Evolutionary conservation across 768 basidiomycete genomes (phyloP).

Genomic region (Xanthoconium stramineum): DNA sequence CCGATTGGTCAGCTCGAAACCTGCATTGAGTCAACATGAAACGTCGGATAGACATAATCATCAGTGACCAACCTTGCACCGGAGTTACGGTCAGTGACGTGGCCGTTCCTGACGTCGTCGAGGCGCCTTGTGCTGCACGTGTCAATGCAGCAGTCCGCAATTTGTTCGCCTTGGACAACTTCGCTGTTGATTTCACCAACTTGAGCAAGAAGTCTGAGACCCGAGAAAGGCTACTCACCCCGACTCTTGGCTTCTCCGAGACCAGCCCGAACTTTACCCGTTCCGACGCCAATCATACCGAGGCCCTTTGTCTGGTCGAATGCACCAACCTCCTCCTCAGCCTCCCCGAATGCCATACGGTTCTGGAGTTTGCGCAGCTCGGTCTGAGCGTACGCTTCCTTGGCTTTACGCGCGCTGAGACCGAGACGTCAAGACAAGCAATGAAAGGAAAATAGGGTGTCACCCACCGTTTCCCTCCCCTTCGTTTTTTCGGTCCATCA

Average conservation of each 20-base stretch:
- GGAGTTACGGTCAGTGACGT: constrained; percentile 94
- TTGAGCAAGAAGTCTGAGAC: neutral
- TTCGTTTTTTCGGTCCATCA: constrained; percentile 92
- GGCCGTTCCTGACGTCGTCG: constrained; percentile 71
- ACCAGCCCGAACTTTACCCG: constrained; percentile 88
- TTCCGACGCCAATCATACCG: constrained; percentile 90
- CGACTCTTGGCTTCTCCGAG: constrained; percentile 86
- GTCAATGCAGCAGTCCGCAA: constrained; percentile 83
- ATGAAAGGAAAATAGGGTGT: neutral
- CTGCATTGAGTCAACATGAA: constrained; percentile 30
- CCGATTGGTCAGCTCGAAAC: constrained; percentile 93
- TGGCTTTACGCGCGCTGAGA: constrained; percentile 89
- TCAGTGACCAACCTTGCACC: constrained; percentile 67
- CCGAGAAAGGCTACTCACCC: constrained; percentile 49
- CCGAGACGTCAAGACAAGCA: neutral
- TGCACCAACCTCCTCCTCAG: constrained; percentile 93
- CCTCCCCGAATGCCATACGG: constrained; percentile 92
- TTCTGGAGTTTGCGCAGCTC: constrained; percentile 97
- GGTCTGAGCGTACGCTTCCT: constrained; percentile 96
- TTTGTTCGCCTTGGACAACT: constrained; percentile 93
- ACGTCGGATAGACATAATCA: neutral
- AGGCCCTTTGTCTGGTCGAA: constrained; percentile 97
- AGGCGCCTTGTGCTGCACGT: constrained; percentile 59
- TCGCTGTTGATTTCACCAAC: constrained; percentile 52
- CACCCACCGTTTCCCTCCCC: constrained; percentile 88